Percentiles rank a stretch among this genome's conserved stretches.
Evolutionary conservation across 2,329 filamentous ascomycete species (phyloP).

Genomic region (Domatiomyces catenatus): DNA sequence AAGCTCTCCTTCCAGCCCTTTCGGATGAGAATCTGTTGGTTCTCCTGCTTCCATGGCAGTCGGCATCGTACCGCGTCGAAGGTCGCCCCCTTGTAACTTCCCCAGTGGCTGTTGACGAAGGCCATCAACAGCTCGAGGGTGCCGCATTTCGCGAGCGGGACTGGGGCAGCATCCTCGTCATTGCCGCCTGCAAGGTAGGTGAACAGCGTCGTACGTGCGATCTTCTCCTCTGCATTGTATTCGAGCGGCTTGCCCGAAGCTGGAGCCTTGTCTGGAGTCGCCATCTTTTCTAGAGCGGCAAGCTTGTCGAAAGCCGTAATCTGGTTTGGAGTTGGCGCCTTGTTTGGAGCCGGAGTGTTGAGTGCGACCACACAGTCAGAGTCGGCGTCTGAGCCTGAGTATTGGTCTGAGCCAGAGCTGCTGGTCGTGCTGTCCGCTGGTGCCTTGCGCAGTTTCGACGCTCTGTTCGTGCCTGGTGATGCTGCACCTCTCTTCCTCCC

Average conservation of each 20-base stretch:
- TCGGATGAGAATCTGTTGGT: conserved; percentile 9
- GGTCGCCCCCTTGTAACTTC: conserved; percentile 4
- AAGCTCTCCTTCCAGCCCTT: conserved; percentile 8
- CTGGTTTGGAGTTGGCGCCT: background rate
- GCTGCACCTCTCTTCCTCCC: background rate
- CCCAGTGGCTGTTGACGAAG: conserved; percentile 8
- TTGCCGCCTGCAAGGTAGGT: background rate
- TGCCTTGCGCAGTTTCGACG: background rate
- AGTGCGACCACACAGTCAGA: background rate
- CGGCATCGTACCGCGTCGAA: conserved; percentile 7
- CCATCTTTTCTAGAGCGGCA: no score
- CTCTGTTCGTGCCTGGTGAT: background rate
- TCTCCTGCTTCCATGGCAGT: conserved; percentile 10
- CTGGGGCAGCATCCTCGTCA: background rate
- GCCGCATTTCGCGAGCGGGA: background rate
- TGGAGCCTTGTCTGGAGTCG: background rate
- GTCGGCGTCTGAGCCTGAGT: background rate
- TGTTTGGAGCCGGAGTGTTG: background rate
- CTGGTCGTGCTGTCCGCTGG: background rate
- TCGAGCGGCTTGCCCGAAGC: background rate
- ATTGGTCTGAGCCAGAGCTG: no score
- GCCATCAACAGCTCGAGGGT: conserved; percentile 7
- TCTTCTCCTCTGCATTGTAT: background rate
- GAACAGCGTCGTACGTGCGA: background rate
- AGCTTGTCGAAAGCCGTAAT: background rate